phyloP scores from a whole-genome alignment of 1,139 yeast genomes.

The Suhomyces maxii region DNA sequence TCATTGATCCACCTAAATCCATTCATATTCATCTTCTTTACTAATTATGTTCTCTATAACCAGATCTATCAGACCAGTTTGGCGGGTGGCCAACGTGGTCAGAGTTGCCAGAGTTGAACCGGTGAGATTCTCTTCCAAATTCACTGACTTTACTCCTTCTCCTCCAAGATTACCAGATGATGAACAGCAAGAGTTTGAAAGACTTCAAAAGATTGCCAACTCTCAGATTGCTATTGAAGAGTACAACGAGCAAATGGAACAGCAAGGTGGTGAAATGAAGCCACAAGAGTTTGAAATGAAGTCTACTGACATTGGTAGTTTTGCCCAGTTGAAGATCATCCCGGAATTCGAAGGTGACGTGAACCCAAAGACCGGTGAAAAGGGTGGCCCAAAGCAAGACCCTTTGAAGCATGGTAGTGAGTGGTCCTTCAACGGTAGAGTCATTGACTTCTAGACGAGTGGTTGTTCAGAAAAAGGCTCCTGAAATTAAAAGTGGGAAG shows the following conservation, averaged over 20 bases:
- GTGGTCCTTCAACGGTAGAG: slow-evolving; percentile 94
- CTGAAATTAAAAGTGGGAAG: background rate
- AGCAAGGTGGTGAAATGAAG: background rate
- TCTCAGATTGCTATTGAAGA: slow-evolving; percentile 81
- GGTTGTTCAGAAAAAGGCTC: background rate
- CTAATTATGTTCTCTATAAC: background rate
- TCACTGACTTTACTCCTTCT: slow-evolving; percentile 50
- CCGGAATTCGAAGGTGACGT: slow-evolving; percentile 96
- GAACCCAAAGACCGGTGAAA: slow-evolving; percentile 92
- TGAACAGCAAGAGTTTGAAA: slow-evolving; percentile 92
- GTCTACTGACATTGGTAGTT: slow-evolving; percentile 57
- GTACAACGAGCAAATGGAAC: slow-evolving; percentile 52
- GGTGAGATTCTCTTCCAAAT: slow-evolving; percentile 20
- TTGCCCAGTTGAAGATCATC: slow-evolving; percentile 69
- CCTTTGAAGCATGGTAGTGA: slow-evolving; percentile 85
- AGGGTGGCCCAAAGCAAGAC: slow-evolving; percentile 98
- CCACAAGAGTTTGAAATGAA: background rate
- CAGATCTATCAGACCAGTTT: background rate
- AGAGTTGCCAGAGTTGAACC: background rate
- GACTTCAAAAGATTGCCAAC: slow-evolving; percentile 75
- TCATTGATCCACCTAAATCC: background rate
- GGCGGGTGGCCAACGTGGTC: background rate
- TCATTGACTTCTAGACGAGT: slow-evolving; percentile 72
- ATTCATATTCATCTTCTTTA: no score
- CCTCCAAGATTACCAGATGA: slow-evolving; percentile 86